phyloP scores from a whole-genome alignment of 306 rosid species.

The Casuarina cunninghamiana region DNA sequence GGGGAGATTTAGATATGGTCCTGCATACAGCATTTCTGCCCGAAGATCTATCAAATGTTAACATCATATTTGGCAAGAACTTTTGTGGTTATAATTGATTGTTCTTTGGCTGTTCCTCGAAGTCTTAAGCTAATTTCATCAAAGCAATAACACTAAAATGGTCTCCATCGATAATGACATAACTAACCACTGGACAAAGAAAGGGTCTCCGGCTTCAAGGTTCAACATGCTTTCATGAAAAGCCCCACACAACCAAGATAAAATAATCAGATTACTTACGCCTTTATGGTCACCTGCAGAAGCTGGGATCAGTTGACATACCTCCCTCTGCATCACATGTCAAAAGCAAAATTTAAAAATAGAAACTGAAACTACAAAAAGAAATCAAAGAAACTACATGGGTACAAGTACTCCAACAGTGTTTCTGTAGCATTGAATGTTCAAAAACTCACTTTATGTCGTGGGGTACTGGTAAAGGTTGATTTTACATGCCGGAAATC shows the following conservation, averaged over 20 bases:
- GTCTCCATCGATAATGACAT: not conserved
- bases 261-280: slow-evolving; percentile 47
- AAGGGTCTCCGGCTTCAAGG: not conserved
- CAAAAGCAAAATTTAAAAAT: slow-evolving; percentile 16
- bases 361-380: slow-evolving; percentile 15
- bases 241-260: slow-evolving; percentile 19
- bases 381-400: not conserved
- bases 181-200: not conserved
- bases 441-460: slow-evolving; percentile 65
- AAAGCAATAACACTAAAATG: not conserved
- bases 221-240: not conserved
- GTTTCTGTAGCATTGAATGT: slow-evolving; percentile 5
- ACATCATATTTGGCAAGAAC: not conserved
- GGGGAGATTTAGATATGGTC: not conserved
- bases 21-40: slow-evolving; percentile 6
- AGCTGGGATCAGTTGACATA: slow-evolving; percentile 79
- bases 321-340: slow-evolving; percentile 73
- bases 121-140: slow-evolving; percentile 2
- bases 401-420: not conserved
- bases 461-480: slow-evolving; percentile 75
- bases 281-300: slow-evolving; percentile 67
- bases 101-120: not conserved
- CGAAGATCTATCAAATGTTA: not conserved
- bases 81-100: not conserved
- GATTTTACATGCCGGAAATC: slow-evolving; percentile 82